Percentiles rank a stretch among this genome's conserved stretches.
Evolutionary conservation across 345 rosid genomes (phyloP).

Genomic region (Bretschneidera sinensis): DNA sequence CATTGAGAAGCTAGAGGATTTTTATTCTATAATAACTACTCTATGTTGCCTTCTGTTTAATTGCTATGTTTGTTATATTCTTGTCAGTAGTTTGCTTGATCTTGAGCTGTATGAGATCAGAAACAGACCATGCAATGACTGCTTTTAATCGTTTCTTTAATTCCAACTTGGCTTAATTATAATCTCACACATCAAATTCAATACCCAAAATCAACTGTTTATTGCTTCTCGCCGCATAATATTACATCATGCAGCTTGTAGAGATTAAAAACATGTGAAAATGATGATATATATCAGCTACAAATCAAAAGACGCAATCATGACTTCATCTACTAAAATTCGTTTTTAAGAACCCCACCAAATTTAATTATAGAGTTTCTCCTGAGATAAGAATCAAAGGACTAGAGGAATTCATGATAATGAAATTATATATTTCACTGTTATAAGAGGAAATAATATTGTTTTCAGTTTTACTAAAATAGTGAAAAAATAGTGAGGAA

Average conservation of each 20-base stretch:
- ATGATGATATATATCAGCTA: constrained; percentile 29
- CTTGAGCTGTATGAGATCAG: constrained; percentile 21
- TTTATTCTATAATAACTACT: constrained; percentile 13
- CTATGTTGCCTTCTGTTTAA: constrained; percentile 15
- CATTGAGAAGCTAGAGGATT: constrained; percentile 30
- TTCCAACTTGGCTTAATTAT: no score
- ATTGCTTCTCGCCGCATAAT: constrained; percentile 32
- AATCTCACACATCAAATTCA: no score
- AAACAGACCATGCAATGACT: constrained; percentile 35
- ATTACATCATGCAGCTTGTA: constrained; percentile 19
- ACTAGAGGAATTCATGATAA: no score
- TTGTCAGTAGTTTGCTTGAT: constrained; percentile 9
- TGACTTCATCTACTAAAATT: constrained; percentile 23
- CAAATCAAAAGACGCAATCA: constrained; percentile 36
- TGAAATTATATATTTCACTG: no score
- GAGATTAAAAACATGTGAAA: constrained; percentile 28
- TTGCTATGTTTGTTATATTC: constrained; percentile 18
- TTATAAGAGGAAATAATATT: no score
- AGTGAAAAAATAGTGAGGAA: neutral
- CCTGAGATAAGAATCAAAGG: no score
- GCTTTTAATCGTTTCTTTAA: constrained; percentile 18
- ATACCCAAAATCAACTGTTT: no score
- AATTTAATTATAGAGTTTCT: constrained; percentile 7
- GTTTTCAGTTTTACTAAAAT: constrained; percentile 17
- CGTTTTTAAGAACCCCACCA: constrained; percentile 23